These are phyloP conservation scores for Metarhizium guizhouense DNA, from an alignment of 2,329 filamentous ascomycete species.

Conservation along the genomic window DNA sequence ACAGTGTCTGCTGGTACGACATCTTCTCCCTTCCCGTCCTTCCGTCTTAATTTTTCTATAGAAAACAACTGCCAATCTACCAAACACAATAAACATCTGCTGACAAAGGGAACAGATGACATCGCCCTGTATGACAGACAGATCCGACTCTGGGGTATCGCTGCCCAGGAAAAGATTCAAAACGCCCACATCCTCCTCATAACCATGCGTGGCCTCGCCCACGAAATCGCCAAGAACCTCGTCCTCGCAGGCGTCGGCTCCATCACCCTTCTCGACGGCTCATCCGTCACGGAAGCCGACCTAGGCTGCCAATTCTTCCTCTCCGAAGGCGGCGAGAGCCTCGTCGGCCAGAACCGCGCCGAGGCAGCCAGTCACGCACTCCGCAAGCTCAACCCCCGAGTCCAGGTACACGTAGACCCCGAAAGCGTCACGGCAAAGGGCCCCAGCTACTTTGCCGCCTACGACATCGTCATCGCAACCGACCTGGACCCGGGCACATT, in stretches of 20 bases:
- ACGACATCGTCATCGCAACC: conserved; percentile 82
- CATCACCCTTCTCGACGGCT: conserved; percentile 78
- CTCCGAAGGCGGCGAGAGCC: conserved; percentile 44
- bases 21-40: neutral
- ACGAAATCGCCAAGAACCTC: conserved; percentile 95
- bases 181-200: conserved; percentile 84
- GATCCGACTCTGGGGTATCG: conserved; percentile 93
- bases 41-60: no score
- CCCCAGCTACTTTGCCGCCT: conserved; percentile 66
- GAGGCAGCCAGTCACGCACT: conserved; percentile 70
- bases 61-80: neutral
- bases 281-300: conserved; percentile 67
- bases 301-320: conserved; percentile 79
- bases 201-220: conserved; percentile 77
- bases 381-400: conserved; percentile 81
- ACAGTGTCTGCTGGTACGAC: conserved; percentile 26
- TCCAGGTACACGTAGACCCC: conserved; percentile 63
- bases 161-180: conserved; percentile 88
- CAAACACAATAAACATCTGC: neutral
- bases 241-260: conserved; percentile 88
- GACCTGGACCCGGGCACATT: conserved; percentile 71
- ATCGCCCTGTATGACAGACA: conserved; percentile 96
- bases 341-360: conserved; percentile 76
- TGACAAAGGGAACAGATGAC: conserved; percentile 53
- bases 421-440: conserved; percentile 58